Percentiles rank a stretch among this genome's conserved stretches.
Conservation (phyloP, 306 rosid species). For the Mucuna pruriens region DNA sequence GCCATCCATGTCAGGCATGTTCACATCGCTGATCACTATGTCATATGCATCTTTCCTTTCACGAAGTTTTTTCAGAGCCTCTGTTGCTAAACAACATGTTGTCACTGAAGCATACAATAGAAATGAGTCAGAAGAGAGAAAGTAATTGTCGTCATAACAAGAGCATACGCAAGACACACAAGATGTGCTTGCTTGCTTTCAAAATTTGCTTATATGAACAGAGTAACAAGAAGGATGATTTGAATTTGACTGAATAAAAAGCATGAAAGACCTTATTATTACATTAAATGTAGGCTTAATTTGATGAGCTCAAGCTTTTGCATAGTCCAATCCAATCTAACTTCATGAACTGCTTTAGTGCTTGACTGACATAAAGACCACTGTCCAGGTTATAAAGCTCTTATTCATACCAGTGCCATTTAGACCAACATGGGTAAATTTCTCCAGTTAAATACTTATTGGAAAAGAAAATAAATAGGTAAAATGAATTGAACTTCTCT, state of each 20-base stretch:
- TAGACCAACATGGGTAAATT: neutral
- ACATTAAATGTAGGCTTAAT: neutral
- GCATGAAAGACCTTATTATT: neutral
- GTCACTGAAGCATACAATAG: constrained; percentile 59
- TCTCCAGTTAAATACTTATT: too few relatives aligned
- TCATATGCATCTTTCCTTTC: constrained; percentile 84
- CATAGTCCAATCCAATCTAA: neutral
- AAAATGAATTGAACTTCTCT: too few relatives aligned
- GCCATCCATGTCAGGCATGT: constrained; percentile 99
- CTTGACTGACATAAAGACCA: neutral
- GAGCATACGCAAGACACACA: constrained; percentile 23
- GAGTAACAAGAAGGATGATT: neutral
- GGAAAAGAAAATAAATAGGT: too few relatives aligned
- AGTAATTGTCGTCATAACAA: neutral
- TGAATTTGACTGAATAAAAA: neutral
- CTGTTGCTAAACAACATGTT: constrained; percentile 78
- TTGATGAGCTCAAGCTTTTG: neutral
- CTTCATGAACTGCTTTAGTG: neutral
- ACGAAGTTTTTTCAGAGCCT: constrained; percentile 75
- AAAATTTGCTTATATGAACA: neutral
- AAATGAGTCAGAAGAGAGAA: constrained; percentile 21
- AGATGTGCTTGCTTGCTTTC: constrained; percentile 1
- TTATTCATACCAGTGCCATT: neutral
- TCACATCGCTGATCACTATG: constrained; percentile 92
- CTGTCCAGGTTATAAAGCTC: neutral